A percentile compares a stretch with the other conserved stretches of the same genome.
Conservation (phyloP, 352 stramenopile species). For the Aphanomyces cochlioides region DNA sequence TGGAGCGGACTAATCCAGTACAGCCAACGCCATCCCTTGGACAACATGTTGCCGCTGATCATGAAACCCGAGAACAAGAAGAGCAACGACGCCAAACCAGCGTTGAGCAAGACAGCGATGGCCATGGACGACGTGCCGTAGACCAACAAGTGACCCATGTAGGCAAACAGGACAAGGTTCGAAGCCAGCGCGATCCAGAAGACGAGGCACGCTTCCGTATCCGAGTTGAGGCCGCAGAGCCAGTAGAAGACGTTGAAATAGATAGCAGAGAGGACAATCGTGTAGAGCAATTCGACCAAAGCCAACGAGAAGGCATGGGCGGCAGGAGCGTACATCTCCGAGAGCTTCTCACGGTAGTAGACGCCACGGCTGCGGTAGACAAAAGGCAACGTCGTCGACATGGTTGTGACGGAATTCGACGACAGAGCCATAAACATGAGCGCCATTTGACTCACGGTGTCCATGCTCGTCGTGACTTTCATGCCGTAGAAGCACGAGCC, state of each 20-base stretch:
- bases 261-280: conserved; percentile 50
- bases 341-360: conserved; percentile 67
- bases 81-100: conserved; percentile 4
- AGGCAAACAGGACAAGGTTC: conserved; percentile 46
- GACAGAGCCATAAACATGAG: conserved; percentile 77
- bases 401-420: conserved; percentile 67
- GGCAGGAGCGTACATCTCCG: conserved; percentile 52
- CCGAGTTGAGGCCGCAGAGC: conserved; percentile 61
- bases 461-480: conserved; percentile 41
- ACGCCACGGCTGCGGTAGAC: conserved; percentile 65
- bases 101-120: conserved; percentile 40
- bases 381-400: conserved; percentile 64
- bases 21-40: conserved; percentile 25
- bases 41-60: conserved; percentile 18
- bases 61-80: conserved; percentile 28
- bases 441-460: conserved; percentile 48
- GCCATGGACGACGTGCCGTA: conserved; percentile 47
- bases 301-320: conserved; percentile 55
- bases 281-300: conserved; percentile 77
- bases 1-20: conserved; percentile 26
- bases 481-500: conserved; percentile 44
- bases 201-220: conserved; percentile 36
- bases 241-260: conserved; percentile 68
- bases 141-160: conserved; percentile 64
- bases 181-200: conserved; percentile 45